Evolutionary conservation across 2,329 filamentous ascomycete species (phyloP), one percentile per base, ranked within the genome.

Genomic region (Elsinoe perseae): DNA sequence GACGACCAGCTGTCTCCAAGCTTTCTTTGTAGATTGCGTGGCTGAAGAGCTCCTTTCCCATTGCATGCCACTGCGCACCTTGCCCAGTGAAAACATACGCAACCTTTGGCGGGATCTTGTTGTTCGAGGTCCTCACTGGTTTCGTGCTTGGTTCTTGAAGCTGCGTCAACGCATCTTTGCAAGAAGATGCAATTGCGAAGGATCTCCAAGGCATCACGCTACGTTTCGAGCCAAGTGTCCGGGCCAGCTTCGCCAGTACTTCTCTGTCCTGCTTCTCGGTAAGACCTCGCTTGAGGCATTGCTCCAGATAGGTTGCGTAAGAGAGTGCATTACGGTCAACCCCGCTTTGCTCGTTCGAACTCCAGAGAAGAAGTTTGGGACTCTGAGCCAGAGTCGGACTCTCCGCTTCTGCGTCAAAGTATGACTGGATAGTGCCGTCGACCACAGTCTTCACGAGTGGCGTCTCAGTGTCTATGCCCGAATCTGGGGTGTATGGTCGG

Each of bases 51-150:
- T 63, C 61, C 10, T 56, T 52, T 5, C 65, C 66, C 62, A 67
- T 65, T 1, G 52, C 58, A 12, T 62, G 53, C 61, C 61, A 69
- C 56, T 70, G 68, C 2, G 66, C 66, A 14, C 68, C 68, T 59
- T 70, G 68, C 1, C 68, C 68, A 1, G 67, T 70, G 60, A 70
- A 70, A 14, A 70, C 54, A 50, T 44, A 54, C 32, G 43, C 59
- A 46, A 54, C 50, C 55, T 18, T 42, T 16, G 25, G 28, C 6
- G 56, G 16, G 25, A 46, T 57, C n/a, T 53, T 40, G 30, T 34
- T n/a, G 34, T 52, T 52, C 18, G 25, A 36, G 7, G 54, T 38
- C 27, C 56, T 30, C 18, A 61, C 30, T 10, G 46, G 43, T 34
- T 60, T 54, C 5, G 58, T 32, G 56, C 18, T 36, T 36, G 32